Evolutionary conservation across 164 flowering plant species (phyloP), one percentile per base, ranked within the genome.

Genomic region (Berberis thunbergii): DNA sequence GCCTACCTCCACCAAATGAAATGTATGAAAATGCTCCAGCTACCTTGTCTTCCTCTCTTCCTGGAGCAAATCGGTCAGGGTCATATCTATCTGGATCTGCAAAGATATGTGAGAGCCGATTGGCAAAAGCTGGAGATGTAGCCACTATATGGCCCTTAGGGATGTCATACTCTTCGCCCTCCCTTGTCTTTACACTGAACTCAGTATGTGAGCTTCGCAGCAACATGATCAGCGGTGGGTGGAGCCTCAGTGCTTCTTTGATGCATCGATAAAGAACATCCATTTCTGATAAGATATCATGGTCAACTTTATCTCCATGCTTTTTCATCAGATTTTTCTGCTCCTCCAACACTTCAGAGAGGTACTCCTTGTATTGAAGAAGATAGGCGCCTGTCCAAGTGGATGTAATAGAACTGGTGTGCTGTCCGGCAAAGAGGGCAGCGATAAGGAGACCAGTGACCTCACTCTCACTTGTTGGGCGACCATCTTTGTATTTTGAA

Each of bases 361-460:
- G 67, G 80, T 66, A 82, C 58, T 86, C 67, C 60, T 79, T 77
- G 79, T 86, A 64, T 41, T 78, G 59, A 42, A 93, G 81, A 61
- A 93, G 95, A 74, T 93, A 91, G 10, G 97, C 96, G 3, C 98
- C 98, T 1, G 97, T 87, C 97, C 98, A 93, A 3, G 86, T 81
- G 52, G 97, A 88, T 59, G 97, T 93, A 64, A 93, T 93, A 60
- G 96, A 89, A 70, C 97, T 90, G 53, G 98, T 93, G 81, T 93
- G 98, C 72, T 93, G 98, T 42, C 98, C 98, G 4, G 97, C 98
- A 66, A 93, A 93, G 10, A 93, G 85, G 50, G 98, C 97, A 65
- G 98, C 98, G 64, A 93, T 93, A 61, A 93, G 97, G 61, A 94
- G 81, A 60, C 97, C 98, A n/a, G 96, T 91, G 54, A 94, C 86